Percentiles rank a stretch among this genome's conserved stretches.
phyloP scores from a whole-genome alignment of 805 yeast species.

The Yarrowia yakushimensis region DNA sequence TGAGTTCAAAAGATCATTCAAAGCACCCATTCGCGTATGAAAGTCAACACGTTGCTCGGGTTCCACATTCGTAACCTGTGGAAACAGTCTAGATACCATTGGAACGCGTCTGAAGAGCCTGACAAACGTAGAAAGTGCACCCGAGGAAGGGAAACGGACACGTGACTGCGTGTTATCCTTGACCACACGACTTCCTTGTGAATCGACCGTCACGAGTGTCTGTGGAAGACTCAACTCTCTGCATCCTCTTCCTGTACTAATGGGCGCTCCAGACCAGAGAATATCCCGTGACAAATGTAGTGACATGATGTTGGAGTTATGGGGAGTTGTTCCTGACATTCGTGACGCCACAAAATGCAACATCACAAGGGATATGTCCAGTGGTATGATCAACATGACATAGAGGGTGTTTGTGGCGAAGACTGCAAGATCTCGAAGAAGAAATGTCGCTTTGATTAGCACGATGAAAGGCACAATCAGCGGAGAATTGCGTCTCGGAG shows the following conservation, averaged over 20 bases:
- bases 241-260: conserved; percentile 10
- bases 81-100: not conserved
- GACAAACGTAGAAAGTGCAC: not conserved
- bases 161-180: not conserved
- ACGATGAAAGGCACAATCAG: not conserved
- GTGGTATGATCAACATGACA: not conserved
- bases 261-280: not conserved
- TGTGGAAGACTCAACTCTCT: not conserved
- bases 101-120: not conserved
- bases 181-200: not conserved
- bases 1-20: conserved; percentile 1
- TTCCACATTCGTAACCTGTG: not conserved
- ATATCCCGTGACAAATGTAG: not conserved
- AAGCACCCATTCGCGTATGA: not conserved
- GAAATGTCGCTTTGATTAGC: not conserved
- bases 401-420: not conserved
- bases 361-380: not conserved
- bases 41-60: not conserved
- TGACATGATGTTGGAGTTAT: not conserved
- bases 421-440: not conserved
- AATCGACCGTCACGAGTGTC: not conserved
- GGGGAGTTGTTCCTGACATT: not conserved
- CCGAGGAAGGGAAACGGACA: not conserved
- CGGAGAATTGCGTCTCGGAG: not conserved
- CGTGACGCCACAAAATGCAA: not conserved